A percentile compares a stretch with the other conserved stretches of the same genome.
These are phyloP conservation scores for Penicillium goetzii DNA, from an alignment of 495 filamentous ascomycete genomes.

Conservation along the genomic window DNA sequence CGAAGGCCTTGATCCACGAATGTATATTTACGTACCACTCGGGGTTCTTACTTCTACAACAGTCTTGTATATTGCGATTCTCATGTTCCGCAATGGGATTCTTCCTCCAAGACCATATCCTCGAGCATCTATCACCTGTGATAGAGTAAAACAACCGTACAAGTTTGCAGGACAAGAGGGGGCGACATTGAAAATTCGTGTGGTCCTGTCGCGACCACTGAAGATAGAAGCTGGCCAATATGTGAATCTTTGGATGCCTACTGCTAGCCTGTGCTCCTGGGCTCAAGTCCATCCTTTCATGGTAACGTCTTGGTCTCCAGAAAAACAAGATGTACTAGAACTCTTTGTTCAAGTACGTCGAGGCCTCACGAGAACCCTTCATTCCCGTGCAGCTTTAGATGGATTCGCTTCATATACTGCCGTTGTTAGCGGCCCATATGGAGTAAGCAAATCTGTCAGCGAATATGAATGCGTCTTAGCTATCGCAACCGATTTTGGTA, in stretches of 20 bases:
- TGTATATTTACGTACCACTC: conserved; percentile 13
- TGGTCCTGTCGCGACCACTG: conserved; percentile 14
- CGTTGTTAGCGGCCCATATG: conserved; percentile 25
- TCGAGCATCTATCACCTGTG: conserved; percentile 16
- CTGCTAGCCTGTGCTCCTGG: conserved; percentile 27
- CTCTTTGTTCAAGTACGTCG: conserved; percentile 25
- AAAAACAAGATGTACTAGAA: conserved; percentile 27
- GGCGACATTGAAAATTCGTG: conserved; percentile 12
- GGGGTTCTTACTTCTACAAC: not conserved
- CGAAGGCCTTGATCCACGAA: conserved; percentile 10
- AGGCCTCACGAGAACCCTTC: conserved; percentile 31
- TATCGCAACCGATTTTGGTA: conserved; percentile 27
- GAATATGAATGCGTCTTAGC: conserved; percentile 18
- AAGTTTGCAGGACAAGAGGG: conserved; percentile 7
- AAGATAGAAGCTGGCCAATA: conserved; percentile 32
- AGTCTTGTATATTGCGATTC: conserved; percentile 3
- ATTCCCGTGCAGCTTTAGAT: conserved; percentile 17
- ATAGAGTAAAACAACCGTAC: not conserved
- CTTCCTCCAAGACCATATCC: conserved; percentile 10
- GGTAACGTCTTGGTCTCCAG: conserved; percentile 34
- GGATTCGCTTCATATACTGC: conserved; percentile 12
- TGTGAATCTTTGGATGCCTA: conserved; percentile 31
- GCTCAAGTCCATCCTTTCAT: conserved; percentile 39
- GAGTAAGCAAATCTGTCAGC: conserved; percentile 24
- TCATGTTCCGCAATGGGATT: conserved; percentile 16